These are phyloP conservation scores for Talaromyces thailandensis DNA, from an alignment of 495 filamentous ascomycete genomes.

Conservation along the genomic window DNA sequence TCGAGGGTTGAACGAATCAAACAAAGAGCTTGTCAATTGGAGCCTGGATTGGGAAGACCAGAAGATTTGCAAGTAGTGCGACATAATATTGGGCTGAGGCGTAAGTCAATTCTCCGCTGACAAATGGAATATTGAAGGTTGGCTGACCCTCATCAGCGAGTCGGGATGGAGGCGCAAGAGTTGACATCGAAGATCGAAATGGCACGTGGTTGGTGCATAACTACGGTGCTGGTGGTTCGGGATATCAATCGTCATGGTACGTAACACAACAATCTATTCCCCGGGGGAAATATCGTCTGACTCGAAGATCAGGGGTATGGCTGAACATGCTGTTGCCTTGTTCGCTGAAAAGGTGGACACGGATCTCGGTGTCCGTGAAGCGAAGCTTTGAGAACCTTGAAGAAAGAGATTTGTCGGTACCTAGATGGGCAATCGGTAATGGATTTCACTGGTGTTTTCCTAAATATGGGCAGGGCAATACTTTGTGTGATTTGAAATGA, in stretches of 20 bases:
- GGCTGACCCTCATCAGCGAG: not conserved
- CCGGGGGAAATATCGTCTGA: not conserved
- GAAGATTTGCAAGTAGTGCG: slow-evolving; percentile 3
- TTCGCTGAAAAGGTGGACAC: not conserved
- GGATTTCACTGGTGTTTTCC: not conserved
- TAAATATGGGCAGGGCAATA: too few species aligned
- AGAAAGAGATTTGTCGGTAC: not conserved
- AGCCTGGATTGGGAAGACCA: slow-evolving; percentile 3
- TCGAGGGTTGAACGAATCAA: slow-evolving; percentile 1
- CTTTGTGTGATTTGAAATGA: not conserved
- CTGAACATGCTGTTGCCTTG: slow-evolving; percentile 5
- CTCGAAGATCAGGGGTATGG: slow-evolving; percentile 4
- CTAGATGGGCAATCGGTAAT: not conserved
- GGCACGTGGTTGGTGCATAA: slow-evolving; percentile 1
- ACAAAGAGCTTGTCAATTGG: slow-evolving; percentile 5
- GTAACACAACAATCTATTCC: not conserved
- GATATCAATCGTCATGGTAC: slow-evolving; percentile 7
- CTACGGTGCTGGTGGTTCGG: slow-evolving; percentile 4
- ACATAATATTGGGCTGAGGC: slow-evolving; percentile 2
- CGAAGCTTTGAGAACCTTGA: slow-evolving; percentile 1
- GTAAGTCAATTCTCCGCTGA: not conserved
- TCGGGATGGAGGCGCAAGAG: slow-evolving; percentile 1
- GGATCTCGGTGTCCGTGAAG: not conserved
- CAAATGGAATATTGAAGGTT: not conserved
- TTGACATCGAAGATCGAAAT: slow-evolving; percentile 4